phyloP scores from a whole-genome alignment of 257 asterid genomes.

The Petunia secreta region DNA sequence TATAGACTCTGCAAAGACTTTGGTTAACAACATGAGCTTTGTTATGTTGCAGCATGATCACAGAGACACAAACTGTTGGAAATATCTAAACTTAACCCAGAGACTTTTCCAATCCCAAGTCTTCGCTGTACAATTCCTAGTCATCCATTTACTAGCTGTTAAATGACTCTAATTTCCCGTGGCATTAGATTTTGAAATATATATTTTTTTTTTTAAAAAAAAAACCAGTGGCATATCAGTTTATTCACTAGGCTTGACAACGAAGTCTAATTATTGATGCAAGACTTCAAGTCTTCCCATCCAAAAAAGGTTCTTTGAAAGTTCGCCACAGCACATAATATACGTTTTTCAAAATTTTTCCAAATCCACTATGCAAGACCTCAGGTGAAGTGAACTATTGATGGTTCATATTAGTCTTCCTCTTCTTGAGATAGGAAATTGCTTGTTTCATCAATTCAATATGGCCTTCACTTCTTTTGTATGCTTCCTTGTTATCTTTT shows the following conservation, averaged over 20 bases:
- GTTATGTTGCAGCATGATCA: no score
- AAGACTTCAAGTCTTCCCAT: background rate
- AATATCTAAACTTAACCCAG: background rate
- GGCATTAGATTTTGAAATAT: no score
- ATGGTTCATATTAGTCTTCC: background rate
- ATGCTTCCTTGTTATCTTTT: background rate
- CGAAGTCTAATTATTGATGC: no score
- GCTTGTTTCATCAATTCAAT: background rate
- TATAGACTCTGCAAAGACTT: no score
- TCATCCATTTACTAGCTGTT: background rate
- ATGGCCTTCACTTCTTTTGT: background rate
- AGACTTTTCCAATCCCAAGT: constrained; percentile 13
- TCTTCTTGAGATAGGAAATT: background rate
- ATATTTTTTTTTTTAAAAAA: no score
- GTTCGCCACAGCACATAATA: background rate
- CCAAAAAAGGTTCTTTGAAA: background rate
- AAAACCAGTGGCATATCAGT: background rate
- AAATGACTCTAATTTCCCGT: no score
- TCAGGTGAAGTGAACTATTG: background rate
- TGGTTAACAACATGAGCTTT: no score
- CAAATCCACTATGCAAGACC: background rate
- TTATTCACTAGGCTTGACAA: background rate
- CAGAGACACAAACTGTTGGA: no score
- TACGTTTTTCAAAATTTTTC: background rate
- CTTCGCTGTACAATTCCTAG: background rate